phyloP scores from a whole-genome alignment of 2,329 filamentous ascomycete genomes.

The Blastomyces percursus region DNA sequence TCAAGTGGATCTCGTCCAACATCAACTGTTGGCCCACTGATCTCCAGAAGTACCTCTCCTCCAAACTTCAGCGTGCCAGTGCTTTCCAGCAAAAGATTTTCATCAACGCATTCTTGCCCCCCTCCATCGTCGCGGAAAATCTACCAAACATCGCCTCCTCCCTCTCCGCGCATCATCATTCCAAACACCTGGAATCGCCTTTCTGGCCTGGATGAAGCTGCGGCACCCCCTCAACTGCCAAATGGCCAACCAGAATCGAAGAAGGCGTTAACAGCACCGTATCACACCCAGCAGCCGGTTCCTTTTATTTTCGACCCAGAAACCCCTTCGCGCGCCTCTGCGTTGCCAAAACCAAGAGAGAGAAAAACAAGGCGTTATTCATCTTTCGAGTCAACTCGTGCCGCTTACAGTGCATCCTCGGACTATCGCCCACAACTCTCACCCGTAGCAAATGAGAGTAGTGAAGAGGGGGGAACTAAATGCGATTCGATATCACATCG shows the following conservation, averaged over 20 bases:
- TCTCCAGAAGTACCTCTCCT: conserved; percentile 23
- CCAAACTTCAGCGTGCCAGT: conserved; percentile 35
- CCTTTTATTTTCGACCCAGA: conserved; percentile 4
- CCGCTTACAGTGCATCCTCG: background rate
- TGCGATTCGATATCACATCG: background rate
- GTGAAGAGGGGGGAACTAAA: background rate
- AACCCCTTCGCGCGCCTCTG: background rate
- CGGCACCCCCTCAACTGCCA: background rate
- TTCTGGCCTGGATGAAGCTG: background rate
- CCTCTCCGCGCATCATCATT: background rate
- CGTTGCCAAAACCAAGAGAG: background rate
- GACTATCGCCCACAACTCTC: conserved; percentile 7
- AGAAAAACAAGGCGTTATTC: conserved; percentile 8
- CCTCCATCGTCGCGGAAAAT: background rate
- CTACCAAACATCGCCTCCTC: background rate
- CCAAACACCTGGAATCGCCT: background rate
- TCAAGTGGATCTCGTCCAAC: conserved; percentile 15
- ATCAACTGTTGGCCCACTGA: conserved; percentile 19
- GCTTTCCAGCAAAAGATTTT: conserved; percentile 32
- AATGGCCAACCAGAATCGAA: background rate
- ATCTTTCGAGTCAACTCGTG: conserved; percentile 6
- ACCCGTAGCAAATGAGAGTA: conserved; percentile 2
- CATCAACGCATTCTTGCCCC: conserved; percentile 1
- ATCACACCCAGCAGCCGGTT: background rate
- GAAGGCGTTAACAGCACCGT: background rate